phyloP scores from a whole-genome alignment of 352 stramenopile species.

The Globisporangium cederbergense region DNA sequence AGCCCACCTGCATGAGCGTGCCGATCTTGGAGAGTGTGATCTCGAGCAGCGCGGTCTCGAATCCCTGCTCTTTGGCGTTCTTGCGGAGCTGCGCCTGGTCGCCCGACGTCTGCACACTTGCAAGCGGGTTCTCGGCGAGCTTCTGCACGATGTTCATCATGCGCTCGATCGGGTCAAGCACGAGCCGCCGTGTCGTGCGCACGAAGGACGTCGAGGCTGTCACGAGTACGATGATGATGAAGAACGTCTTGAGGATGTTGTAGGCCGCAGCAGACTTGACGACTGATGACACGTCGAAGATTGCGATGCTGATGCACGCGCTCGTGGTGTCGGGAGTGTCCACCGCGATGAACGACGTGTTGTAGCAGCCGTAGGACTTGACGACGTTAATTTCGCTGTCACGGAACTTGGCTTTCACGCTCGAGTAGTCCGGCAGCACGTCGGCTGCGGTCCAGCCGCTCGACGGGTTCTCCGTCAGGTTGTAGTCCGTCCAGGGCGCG shows the following conservation, averaged over 20 bases:
- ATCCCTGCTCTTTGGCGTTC: slow-evolving; percentile 75
- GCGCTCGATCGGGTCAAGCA: slow-evolving; percentile 88
- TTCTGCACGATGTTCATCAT: slow-evolving; percentile 90
- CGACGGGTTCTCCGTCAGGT: slow-evolving; percentile 50
- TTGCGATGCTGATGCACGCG: slow-evolving; percentile 67
- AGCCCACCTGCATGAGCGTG: slow-evolving; percentile 84
- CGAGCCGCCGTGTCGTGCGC: slow-evolving; percentile 73
- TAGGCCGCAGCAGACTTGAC: slow-evolving; percentile 53
- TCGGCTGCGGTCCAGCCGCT: slow-evolving; percentile 47
- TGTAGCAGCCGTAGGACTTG: slow-evolving; percentile 78
- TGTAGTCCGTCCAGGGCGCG: slow-evolving; percentile 39
- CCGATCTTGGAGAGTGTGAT: slow-evolving; percentile 82
- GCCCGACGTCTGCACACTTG: slow-evolving; percentile 69
- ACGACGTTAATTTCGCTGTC: slow-evolving; percentile 67
- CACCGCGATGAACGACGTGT: slow-evolving; percentile 49
- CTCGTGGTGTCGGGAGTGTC: slow-evolving; percentile 47
- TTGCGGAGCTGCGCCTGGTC: slow-evolving; percentile 67
- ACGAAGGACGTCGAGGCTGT: slow-evolving; percentile 81
- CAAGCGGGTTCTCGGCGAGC: slow-evolving; percentile 84
- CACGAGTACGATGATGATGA: slow-evolving; percentile 85
- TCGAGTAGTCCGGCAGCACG: slow-evolving; percentile 35
- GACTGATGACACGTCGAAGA: slow-evolving; percentile 78
- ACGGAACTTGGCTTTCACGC: slow-evolving; percentile 41
- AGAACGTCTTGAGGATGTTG: slow-evolving; percentile 86
- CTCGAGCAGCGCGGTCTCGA: slow-evolving; percentile 76